Conservation (phyloP, 2,329 filamentous ascomycete genomes). For the Trichoderma semiorbis region DNA sequence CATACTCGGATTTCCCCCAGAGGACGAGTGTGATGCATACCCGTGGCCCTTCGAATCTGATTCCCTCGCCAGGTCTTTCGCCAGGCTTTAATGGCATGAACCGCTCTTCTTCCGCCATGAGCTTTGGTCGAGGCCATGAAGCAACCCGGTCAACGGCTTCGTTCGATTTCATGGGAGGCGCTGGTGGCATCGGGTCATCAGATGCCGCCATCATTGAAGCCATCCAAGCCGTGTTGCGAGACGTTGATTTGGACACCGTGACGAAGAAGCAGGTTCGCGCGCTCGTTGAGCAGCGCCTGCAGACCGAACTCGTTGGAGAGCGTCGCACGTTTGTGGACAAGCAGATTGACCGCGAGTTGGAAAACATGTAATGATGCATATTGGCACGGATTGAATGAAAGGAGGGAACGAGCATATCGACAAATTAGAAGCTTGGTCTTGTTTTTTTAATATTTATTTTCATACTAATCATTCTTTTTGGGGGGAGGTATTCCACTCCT, state of each 20-base stretch:
- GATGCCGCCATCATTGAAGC: conserved; percentile 79
- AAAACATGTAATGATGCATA: conserved; percentile 75
- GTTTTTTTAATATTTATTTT: conserved; percentile 10
- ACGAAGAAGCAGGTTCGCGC: conserved; percentile 97
- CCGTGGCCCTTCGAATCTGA: conserved; percentile 46
- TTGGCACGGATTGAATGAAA: not conserved
- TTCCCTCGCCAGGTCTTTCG: conserved; percentile 34
- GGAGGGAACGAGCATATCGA: not conserved
- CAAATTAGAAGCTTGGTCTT: conserved; percentile 10
- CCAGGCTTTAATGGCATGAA: conserved; percentile 29
- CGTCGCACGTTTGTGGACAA: conserved; percentile 85
- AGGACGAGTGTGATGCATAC: conserved; percentile 62
- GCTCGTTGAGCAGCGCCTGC: conserved; percentile 87
- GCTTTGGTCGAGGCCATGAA: conserved; percentile 44
- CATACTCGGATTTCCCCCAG: conserved; percentile 55
- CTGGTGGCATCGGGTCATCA: conserved; percentile 61
- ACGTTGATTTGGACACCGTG: conserved; percentile 93
- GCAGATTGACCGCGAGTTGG: conserved; percentile 89
- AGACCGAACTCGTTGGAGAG: conserved; percentile 83
- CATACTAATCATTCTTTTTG: conserved; percentile 18
- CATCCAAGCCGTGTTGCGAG: conserved; percentile 75
- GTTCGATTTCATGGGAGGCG: conserved; percentile 55
- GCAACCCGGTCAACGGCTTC: conserved; percentile 50
- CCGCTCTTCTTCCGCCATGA: conserved; percentile 45
- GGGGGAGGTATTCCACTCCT: not conserved